Evolutionary conservation across 371 early-diverging fungal genomes (phyloP).

Genomic region (Rhizopus sp.): DNA sequence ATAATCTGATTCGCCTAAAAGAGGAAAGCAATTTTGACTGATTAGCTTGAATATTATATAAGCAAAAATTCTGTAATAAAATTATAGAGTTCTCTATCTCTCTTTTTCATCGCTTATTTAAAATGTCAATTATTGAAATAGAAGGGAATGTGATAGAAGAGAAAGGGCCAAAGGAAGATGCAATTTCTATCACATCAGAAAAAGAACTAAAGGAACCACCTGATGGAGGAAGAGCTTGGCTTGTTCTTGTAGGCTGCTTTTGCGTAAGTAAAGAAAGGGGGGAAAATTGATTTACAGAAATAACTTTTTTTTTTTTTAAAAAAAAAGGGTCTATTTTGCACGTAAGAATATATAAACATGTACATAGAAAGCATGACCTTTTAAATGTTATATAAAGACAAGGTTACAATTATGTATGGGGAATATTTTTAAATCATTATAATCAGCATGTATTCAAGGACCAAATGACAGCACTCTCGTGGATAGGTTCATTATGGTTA

Average conservation of each 20-base stretch:
- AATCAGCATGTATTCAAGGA: constrained; percentile 31
- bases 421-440: constrained; percentile 41
- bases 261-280: constrained; percentile 20
- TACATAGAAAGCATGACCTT: background rate
- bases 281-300: background rate
- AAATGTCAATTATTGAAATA: background rate
- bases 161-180: background rate
- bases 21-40: background rate
- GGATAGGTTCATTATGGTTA: constrained; percentile 45
- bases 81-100: background rate
- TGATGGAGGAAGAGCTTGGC: constrained; percentile 34
- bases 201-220: constrained; percentile 18
- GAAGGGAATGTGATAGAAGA: background rate
- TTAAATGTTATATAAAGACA: constrained; percentile 20
- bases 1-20: background rate
- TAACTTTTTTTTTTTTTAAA: constrained; percentile 3
- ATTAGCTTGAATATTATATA: background rate
- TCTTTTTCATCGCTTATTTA: background rate
- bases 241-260: constrained; percentile 32
- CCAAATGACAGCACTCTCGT: constrained; percentile 42
- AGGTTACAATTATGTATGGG: constrained; percentile 41
- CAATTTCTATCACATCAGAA: constrained; percentile 4
- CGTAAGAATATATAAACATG: constrained; percentile 22
- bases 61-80: background rate
- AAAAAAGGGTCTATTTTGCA: constrained; percentile 42